Base-by-base conservation (phyloP, 73 alveolate genomes). In the Chromera velia region DNA sequence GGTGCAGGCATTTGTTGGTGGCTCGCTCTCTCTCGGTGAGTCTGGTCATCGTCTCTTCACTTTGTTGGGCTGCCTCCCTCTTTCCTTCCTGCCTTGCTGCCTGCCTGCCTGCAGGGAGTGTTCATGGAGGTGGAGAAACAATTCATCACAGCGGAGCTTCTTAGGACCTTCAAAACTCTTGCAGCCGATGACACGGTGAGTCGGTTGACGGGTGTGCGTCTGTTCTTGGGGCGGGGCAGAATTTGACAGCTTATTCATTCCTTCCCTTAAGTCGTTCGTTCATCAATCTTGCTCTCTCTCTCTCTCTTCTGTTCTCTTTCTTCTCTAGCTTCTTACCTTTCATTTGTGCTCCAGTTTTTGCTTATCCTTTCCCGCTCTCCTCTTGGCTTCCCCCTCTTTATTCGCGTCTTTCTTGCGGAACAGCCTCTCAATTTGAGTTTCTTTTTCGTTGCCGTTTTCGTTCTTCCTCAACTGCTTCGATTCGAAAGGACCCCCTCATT, bases 141-240 rank as follows among this genome's bases (percentile, higher is more conserved):
- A 7, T 40, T 40, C 22, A 40, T 80, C 13, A 46, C 70, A 49
- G 70, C 72, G 24, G 86, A 80, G 33, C 79, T 80, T 27, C 47
- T 80, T 22, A 72, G 74, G 0, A 77, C 70, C 49, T 80, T 66
- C 86, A 80, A 70, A 70, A 76, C 69, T 49, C 74, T 80, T 31
- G 69, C 86, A 32, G 80, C 69, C 69, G 86, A 80, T 33, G 86
- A 80, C 68, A 80, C 86, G 55, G 55, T 0, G 80, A 68, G 84
- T 72, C 68, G 62, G 34, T 7, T 24, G 66, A 4, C 27, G 62
- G 9, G 28, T 22, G 13, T 26, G 26, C 45, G 1, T 22, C 28
- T 1, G 67, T 19, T 48, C 28, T 48, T 48, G 67, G 26, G 26
- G 26, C 28, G 28, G 26, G 18, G 18, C 67, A 0, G 26, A n/a